Evolutionary conservation across 2,329 filamentous ascomycete species (phyloP).

Genomic region (Dactylellina cionopaga): DNA sequence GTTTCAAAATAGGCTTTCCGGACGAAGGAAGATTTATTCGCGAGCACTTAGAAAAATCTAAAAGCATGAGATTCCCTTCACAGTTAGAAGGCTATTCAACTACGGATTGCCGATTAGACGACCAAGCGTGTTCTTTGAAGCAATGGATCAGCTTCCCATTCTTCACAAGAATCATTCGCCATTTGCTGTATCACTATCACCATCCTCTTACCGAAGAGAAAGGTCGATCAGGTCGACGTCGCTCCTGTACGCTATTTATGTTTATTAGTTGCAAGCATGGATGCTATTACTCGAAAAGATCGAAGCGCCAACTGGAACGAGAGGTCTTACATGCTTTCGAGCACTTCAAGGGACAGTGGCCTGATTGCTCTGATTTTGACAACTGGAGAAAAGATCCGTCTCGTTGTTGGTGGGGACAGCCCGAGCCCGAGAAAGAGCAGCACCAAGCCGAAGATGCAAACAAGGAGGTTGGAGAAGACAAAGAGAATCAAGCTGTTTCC

Average conservation of each 20-base stretch:
- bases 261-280: not conserved
- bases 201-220: not conserved
- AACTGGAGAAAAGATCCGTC: not conserved
- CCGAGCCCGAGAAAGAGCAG: not conserved
- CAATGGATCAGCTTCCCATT: not conserved
- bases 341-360: not conserved
- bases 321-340: not conserved
- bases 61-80: not conserved
- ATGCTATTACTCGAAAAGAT: not conserved
- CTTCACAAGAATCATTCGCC: not conserved
- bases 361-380: conserved; percentile 3
- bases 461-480: not conserved
- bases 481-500: no score
- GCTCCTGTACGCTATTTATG: not conserved
- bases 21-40: no score
- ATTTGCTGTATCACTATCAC: not conserved
- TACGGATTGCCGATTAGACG: not conserved
- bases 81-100: not conserved
- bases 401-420: not conserved
- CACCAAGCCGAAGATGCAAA: not conserved
- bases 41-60: not conserved
- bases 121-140: not conserved
- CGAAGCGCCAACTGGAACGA: not conserved
- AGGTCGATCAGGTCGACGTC: not conserved
- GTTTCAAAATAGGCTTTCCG: no score